phyloP scores from a whole-genome alignment of 2,329 filamentous ascomycete genomes.

The Neonectria sp. region DNA sequence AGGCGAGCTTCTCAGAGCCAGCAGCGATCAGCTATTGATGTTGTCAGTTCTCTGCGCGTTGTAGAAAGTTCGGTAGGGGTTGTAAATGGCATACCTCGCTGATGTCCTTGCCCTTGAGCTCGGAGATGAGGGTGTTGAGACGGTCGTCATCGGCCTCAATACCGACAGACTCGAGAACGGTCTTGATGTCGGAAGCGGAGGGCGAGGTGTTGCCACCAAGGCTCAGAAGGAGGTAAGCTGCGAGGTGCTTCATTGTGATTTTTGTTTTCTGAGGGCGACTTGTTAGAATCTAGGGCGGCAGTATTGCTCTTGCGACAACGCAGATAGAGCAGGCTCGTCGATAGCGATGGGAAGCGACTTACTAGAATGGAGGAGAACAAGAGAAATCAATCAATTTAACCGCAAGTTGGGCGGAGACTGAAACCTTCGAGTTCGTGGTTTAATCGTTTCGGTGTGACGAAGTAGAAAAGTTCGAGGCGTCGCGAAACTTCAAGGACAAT shows the following conservation, averaged over 20 bases:
- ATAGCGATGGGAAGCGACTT: conserved; percentile 48
- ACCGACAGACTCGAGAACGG: conserved; percentile 92
- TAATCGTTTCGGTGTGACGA: conserved; percentile 53
- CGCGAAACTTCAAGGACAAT: conserved; percentile 44
- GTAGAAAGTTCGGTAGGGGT: not conserved
- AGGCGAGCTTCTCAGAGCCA: conserved; percentile 94
- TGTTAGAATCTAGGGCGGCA: conserved; percentile 34
- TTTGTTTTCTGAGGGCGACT: conserved; percentile 53
- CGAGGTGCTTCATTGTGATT: conserved; percentile 98
- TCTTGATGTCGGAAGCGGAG: conserved; percentile 88
- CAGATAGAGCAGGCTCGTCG: conserved; percentile 6
- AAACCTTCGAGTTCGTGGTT: conserved; percentile 89
- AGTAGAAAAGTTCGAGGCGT: conserved; percentile 50
- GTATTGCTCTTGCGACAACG: conserved; percentile 22
- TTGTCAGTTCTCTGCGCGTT: conserved; percentile 37
- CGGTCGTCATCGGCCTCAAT: conserved; percentile 94
- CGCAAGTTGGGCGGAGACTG: conserved; percentile 98
- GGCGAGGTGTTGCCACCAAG: conserved; percentile 94
- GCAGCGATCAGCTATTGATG: conserved; percentile 84
- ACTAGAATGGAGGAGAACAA: conserved; percentile 72
- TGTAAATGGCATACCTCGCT: conserved; percentile 79
- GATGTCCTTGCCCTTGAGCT: conserved; percentile 94
- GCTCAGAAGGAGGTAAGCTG: conserved; percentile 97
- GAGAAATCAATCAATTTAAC: conserved; percentile 99
- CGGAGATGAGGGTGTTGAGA: conserved; percentile 86